Percentiles rank a stretch among this genome's conserved stretches.
phyloP scores from a whole-genome alignment of 2,329 filamentous ascomycete genomes.

The Trichoderma endophyticum region DNA sequence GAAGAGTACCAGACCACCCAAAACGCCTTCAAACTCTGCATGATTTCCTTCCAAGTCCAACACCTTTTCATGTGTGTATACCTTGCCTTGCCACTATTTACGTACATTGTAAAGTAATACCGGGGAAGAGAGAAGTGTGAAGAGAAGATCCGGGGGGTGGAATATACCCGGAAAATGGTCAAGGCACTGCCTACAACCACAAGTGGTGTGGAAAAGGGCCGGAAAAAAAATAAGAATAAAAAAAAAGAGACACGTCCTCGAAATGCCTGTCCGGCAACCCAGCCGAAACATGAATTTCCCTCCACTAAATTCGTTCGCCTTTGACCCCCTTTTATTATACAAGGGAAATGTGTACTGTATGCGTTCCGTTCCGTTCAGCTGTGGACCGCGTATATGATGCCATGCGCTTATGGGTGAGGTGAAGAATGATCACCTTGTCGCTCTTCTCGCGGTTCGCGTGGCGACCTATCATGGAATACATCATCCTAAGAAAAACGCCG shows the following conservation, averaged over 20 bases:
- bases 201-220: slow-evolving; percentile 6
- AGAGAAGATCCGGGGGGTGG: neutral
- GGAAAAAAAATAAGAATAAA: neutral
- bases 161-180: slow-evolving; percentile 5
- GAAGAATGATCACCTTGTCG: neutral
- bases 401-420: neutral
- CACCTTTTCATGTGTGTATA: slow-evolving; percentile 49
- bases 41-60: slow-evolving; percentile 33
- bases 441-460: neutral
- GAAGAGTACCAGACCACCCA: slow-evolving; percentile 24
- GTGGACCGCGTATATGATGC: neutral
- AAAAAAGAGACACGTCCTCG: neutral
- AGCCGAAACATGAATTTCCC: neutral
- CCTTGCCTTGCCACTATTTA: slow-evolving; percentile 39
- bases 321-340: neutral
- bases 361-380: neutral
- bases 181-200: slow-evolving; percentile 15
- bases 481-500: slow-evolving; percentile 55
- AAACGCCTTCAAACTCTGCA: slow-evolving; percentile 30
- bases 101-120: slow-evolving; percentile 33
- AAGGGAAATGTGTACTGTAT: neutral
- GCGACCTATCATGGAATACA: neutral
- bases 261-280: neutral
- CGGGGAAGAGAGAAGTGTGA: slow-evolving; percentile 12
- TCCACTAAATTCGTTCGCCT: neutral